Conservation (phyloP, 345 rosid species). For the Theobroma cacao region DNA sequence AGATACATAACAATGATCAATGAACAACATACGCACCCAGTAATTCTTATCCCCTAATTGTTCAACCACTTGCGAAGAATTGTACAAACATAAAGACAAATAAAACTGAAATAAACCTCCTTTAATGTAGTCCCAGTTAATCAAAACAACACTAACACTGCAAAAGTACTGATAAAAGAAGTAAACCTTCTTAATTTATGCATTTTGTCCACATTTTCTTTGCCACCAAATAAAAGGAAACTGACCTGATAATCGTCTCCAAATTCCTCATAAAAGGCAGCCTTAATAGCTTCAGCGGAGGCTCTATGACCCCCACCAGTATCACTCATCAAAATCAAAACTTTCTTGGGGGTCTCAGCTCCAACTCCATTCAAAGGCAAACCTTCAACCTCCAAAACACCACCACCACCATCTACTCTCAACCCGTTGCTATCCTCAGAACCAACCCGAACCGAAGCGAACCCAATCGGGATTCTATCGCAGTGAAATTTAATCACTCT, state of each 20-base stretch:
- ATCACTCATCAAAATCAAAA: slow-evolving; percentile 97
- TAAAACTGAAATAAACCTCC: slow-evolving; percentile 5
- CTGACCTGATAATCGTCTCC: slow-evolving; percentile 96
- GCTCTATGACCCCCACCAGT: slow-evolving; percentile 99
- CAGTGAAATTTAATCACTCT: slow-evolving; percentile 62
- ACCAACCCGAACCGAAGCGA: slow-evolving; percentile 61
- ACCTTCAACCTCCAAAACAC: slow-evolving; percentile 58
- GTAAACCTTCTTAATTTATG: neutral
- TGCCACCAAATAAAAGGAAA: slow-evolving; percentile 12
- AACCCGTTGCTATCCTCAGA: slow-evolving; percentile 47
- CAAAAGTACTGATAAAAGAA: neutral
- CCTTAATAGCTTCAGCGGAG: slow-evolving; percentile 94
- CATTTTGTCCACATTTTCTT: neutral
- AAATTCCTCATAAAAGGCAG: slow-evolving; percentile 78
- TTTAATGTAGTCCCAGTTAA: neutral
- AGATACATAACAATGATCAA: slow-evolving; percentile 13
- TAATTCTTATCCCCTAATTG: neutral
- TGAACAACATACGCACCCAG: slow-evolving; percentile 11
- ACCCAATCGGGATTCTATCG: slow-evolving; percentile 74
- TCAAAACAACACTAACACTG: neutral
- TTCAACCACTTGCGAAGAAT: slow-evolving; percentile 3
- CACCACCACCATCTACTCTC: slow-evolving; percentile 48
- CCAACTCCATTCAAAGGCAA: slow-evolving; percentile 50
- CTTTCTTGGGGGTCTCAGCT: slow-evolving; percentile 62
- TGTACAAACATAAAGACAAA: neutral